A percentile compares a stretch with the other conserved stretches of the same genome.
Conservation (phyloP, 345 rosid species). For the Cardamine chenopodiifolia region DNA sequence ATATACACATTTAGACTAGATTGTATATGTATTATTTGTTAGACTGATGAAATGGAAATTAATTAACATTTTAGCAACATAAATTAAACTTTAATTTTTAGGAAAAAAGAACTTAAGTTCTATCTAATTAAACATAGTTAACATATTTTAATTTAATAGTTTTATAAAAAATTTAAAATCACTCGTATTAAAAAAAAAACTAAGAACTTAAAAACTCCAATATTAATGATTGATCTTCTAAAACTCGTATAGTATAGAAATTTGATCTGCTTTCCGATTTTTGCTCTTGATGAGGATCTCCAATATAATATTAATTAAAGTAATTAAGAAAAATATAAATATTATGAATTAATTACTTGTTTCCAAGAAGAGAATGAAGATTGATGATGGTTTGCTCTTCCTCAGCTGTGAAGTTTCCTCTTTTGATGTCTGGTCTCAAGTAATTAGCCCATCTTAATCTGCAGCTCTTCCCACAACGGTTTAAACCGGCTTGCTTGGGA, state of each 20-base stretch:
- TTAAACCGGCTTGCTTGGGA: slow-evolving; percentile 70
- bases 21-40: too few relatives aligned
- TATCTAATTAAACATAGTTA: not conserved
- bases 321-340: not conserved
- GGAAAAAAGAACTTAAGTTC: too few relatives aligned
- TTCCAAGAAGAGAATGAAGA: slow-evolving; percentile 70
- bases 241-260: not conserved
- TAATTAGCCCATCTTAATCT: slow-evolving; percentile 81
- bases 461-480: slow-evolving; percentile 85
- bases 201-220: too few relatives aligned
- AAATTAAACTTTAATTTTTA: too few relatives aligned
- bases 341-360: slow-evolving; percentile 51
- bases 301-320: not conserved
- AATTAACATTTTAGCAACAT: too few relatives aligned
- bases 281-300: not conserved
- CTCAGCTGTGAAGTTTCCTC: slow-evolving; percentile 73
- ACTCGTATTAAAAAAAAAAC: too few relatives aligned
- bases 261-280: not conserved
- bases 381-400: slow-evolving; percentile 74
- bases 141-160: not conserved
- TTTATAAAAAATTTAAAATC: not conserved
- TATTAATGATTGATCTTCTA: not conserved
- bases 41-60: too few relatives aligned
- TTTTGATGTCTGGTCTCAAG: slow-evolving; percentile 73
- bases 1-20: too few relatives aligned